phyloP scores from a whole-genome alignment of 768 basidiomycete species.

The Panus rudis region DNA sequence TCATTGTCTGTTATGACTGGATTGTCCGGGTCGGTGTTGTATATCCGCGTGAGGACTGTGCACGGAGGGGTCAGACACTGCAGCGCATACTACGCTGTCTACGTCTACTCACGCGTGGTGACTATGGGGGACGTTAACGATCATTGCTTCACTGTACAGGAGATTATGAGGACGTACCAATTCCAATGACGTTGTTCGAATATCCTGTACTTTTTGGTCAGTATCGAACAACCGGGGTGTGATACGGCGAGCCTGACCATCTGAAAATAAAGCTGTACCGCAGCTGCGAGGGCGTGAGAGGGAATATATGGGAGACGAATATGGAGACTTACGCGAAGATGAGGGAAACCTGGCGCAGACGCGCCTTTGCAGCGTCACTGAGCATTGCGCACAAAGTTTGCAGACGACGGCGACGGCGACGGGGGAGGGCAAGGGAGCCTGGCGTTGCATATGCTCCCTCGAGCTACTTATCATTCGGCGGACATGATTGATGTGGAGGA shows the following conservation, averaged over 20 bases:
- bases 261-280: constrained; percentile 83
- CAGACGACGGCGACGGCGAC: too few species aligned
- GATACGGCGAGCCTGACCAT: constrained; percentile 43
- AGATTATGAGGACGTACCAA: constrained; percentile 42
- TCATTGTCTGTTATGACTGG: constrained; percentile 43
- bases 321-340: constrained; percentile 67
- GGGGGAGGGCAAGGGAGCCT: too few species aligned
- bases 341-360: constrained; percentile 58
- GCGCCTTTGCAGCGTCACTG: not conserved
- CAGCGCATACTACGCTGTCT: not conserved
- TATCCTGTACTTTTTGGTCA: constrained; percentile 43
- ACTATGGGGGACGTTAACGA: constrained; percentile 33
- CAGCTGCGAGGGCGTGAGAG: constrained; percentile 39
- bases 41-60: constrained; percentile 66
- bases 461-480: too few species aligned
- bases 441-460: too few species aligned
- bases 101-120: constrained; percentile 53
- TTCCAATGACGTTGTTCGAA: constrained; percentile 74
- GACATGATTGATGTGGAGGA: too few species aligned
- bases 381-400: too few species aligned
- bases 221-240: too few species aligned
- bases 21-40: constrained; percentile 47
- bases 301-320: constrained; percentile 2
- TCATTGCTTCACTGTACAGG: not conserved
- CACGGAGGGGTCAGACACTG: constrained; percentile 11